A percentile compares a stretch with the other conserved stretches of the same genome.
Evolutionary conservation across 768 basidiomycete species (phyloP).

Genomic region (Xerocomellus dryophilus): DNA sequence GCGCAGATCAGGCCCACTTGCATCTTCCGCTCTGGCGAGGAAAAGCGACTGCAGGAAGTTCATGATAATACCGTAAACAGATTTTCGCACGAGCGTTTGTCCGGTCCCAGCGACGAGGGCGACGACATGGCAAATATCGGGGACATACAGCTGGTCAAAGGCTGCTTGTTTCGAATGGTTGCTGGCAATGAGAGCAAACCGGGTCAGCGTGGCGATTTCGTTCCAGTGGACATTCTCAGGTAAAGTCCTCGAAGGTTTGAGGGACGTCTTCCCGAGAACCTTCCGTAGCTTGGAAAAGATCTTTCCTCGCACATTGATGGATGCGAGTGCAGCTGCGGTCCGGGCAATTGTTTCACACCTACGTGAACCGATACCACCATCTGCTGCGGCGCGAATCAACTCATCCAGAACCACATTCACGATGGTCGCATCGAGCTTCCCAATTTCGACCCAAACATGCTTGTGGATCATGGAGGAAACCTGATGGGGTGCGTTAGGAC

Average conservation of each 20-base stretch:
- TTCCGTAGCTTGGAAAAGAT: slow-evolving; percentile 78
- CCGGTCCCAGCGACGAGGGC: slow-evolving; percentile 77
- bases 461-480: slow-evolving; percentile 65
- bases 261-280: slow-evolving; percentile 70
- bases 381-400: slow-evolving; percentile 76
- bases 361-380: slow-evolving; percentile 72
- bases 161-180: slow-evolving; percentile 61
- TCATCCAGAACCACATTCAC: slow-evolving; percentile 78
- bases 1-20: slow-evolving; percentile 56
- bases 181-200: slow-evolving; percentile 69
- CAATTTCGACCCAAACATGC: slow-evolving; percentile 75
- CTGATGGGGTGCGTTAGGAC: slow-evolving; percentile 35
- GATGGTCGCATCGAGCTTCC: slow-evolving; percentile 61
- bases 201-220: slow-evolving; percentile 76
- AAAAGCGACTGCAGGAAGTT: slow-evolving; percentile 80
- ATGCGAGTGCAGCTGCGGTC: slow-evolving; percentile 69
- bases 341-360: slow-evolving; percentile 75
- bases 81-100: slow-evolving; percentile 68
- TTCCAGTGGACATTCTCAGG: slow-evolving; percentile 73
- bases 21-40: slow-evolving; percentile 55
- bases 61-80: slow-evolving; percentile 77
- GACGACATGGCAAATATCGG: slow-evolving; percentile 79
- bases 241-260: slow-evolving; percentile 59
- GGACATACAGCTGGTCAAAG: slow-evolving; percentile 74
- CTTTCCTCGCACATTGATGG: slow-evolving; percentile 74